Base-by-base conservation (phyloP, 345 rosid genomes). In the Stellera chamaejasme region DNA sequence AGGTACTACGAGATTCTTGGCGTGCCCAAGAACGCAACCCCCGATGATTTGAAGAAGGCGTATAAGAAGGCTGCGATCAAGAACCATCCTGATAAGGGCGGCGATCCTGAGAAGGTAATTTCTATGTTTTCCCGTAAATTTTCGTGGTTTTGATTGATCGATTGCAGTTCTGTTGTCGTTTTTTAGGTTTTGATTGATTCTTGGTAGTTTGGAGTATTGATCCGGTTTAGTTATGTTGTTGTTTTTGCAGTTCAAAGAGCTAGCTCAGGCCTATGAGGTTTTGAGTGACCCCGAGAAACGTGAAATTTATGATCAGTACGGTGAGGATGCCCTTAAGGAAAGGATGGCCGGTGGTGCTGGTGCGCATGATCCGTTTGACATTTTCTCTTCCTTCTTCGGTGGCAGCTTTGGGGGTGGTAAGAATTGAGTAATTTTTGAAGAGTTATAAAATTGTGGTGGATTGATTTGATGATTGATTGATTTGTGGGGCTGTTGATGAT, bases 81-180 rank as follows among this genome's bases (percentile, higher is more conserved):
- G 74, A 88, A 91, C 52, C 98, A 91, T 66, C 98, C 98, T 13
- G 96, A 91, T 48, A 91, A 91, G 73, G 96, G 98, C n/a, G 98
- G 98, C 53, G 98, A 88, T 79, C 93, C 98, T 12, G 97, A 86
- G 67, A 89, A 89, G 87, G 97, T 89, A 50, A 10, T 0, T 50
- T 48, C 10, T 48, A 13, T 39, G 13, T 41, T 43, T 32, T 27
- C 11, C 26, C 28, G 25, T 51, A 50, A 46, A 48, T 45, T 48
- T 23, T 50, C 25, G 44, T 32, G 5, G 9, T 32, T 32, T 32
- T 69, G 4, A 61, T 48, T 2, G 16, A 0, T 12, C 12, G 25
- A 0, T 28, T 11, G 50, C 12, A 0, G 50, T 13, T 45, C 25
- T 27, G 2, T 23, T 52, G 43, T 13, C 11, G 64, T 45, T 44